phyloP scores from a whole-genome alignment of 495 filamentous ascomycete species.

The Astrothelium subdiscretum region DNA sequence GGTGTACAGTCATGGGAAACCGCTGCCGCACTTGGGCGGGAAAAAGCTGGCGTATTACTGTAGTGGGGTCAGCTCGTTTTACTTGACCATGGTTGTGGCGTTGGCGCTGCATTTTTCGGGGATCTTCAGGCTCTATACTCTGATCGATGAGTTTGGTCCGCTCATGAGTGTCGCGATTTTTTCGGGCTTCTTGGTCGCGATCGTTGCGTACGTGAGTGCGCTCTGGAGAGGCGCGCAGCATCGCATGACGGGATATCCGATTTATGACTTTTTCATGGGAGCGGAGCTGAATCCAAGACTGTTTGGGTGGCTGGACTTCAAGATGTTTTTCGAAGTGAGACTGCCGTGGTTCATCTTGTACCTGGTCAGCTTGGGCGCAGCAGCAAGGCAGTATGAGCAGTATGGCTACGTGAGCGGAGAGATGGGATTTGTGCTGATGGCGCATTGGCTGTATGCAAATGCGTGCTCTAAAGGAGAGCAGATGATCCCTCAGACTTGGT shows the following conservation, averaged over 20 bases:
- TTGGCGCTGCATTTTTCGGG: constrained; percentile 64
- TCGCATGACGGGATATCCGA: constrained; percentile 79
- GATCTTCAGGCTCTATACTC: constrained; percentile 79
- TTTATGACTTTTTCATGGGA: constrained; percentile 99
- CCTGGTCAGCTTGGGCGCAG: constrained; percentile 61
- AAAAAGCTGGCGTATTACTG: constrained; percentile 88
- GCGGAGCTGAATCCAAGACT: constrained; percentile 92
- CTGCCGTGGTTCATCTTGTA: constrained; percentile 94
- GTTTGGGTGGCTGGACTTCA: constrained; percentile 89
- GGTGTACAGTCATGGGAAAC: constrained; percentile 71
- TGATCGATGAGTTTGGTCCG: constrained; percentile 92
- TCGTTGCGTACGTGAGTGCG: constrained; percentile 78
- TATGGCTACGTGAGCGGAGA: constrained; percentile 90
- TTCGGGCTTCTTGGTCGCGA: constrained; percentile 67
- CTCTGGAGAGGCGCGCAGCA: constrained; percentile 68
- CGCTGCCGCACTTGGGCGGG: constrained; percentile 68
- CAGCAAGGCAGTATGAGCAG: constrained; percentile 74
- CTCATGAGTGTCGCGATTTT: constrained; percentile 83
- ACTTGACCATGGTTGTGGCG: constrained; percentile 63
- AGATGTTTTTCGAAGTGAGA: constrained; percentile 99
- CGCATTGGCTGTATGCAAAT: constrained; percentile 92
- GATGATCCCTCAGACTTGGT: constrained; percentile 85
- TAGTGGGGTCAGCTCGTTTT: constrained; percentile 78
- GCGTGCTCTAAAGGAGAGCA: constrained; percentile 96
- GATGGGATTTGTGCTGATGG: constrained; percentile 77